phyloP scores from a whole-genome alignment of 1,284 basidiomycete genomes.

The Waitea zeae region DNA sequence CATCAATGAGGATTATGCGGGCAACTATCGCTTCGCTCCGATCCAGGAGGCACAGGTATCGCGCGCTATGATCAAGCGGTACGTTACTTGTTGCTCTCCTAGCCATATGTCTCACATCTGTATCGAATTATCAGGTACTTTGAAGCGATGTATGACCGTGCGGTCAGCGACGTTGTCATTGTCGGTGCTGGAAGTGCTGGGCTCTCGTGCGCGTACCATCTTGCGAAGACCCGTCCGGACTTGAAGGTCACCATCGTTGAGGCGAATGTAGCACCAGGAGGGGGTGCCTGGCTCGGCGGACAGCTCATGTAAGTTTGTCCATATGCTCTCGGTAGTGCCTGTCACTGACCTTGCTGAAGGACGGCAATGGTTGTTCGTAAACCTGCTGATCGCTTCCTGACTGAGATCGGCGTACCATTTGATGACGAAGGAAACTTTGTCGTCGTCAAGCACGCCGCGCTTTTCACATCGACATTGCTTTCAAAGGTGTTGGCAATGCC shows the following conservation, averaged over 20 bases:
- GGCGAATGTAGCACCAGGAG: slow-evolving; percentile 70
- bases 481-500: slow-evolving; percentile 57
- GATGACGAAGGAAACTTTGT: slow-evolving; percentile 73
- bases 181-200: slow-evolving; percentile 72
- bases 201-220: slow-evolving; percentile 62
- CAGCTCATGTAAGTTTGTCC: slow-evolving; percentile 49
- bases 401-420: slow-evolving; percentile 58
- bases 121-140: slow-evolving; percentile 55
- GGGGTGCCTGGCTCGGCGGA: slow-evolving; percentile 67
- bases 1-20: slow-evolving; percentile 34
- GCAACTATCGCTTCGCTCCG: slow-evolving; percentile 51
- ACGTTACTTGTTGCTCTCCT: slow-evolving; percentile 9
- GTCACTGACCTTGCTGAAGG: not conserved
- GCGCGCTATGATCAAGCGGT: slow-evolving; percentile 68
- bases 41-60: slow-evolving; percentile 66
- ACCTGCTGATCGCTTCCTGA: slow-evolving; percentile 61
- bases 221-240: slow-evolving; percentile 54
- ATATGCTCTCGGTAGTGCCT: not conserved
- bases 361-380: slow-evolving; percentile 51
- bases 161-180: slow-evolving; percentile 65
- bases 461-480: slow-evolving; percentile 71
- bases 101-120: too few relatives aligned
- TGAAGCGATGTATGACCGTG: slow-evolving; percentile 55
- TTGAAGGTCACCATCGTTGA: slow-evolving; percentile 71
- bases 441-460: slow-evolving; percentile 67